A percentile compares a stretch with the other conserved stretches of the same genome.
Conservation (phyloP, 306 rosid species). For the Sophora flavescens region DNA sequence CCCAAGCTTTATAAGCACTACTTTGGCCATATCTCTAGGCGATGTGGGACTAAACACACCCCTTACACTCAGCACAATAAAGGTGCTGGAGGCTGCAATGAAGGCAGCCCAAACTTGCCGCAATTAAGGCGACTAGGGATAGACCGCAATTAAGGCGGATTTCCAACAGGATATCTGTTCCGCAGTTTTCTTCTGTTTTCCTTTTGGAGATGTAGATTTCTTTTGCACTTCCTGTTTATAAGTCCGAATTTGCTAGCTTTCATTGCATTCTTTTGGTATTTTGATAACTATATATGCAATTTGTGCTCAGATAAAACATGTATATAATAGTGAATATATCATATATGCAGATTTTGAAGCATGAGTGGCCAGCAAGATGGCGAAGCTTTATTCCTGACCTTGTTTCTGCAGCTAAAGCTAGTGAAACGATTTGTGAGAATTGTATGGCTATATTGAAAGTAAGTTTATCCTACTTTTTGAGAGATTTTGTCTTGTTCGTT, state of each 20-base stretch:
- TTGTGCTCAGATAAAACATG: background rate
- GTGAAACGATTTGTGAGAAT: slow-evolving; percentile 84
- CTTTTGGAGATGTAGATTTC: slow-evolving; percentile 3
- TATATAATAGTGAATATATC: slow-evolving; percentile 12
- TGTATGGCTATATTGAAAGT: slow-evolving; percentile 71
- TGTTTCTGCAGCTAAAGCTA: slow-evolving; percentile 78
- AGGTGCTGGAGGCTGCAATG: too few species aligned
- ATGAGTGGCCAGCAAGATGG: slow-evolving; percentile 88
- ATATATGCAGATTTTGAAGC: slow-evolving; percentile 80
- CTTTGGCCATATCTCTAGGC: too few species aligned
- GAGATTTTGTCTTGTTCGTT: slow-evolving; percentile 17
- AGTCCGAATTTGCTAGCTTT: background rate
- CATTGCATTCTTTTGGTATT: slow-evolving; percentile 9
- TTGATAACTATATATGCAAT: background rate
- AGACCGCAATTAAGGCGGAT: too few species aligned
- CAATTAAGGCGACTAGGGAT: too few species aligned
- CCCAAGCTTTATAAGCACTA: too few species aligned
- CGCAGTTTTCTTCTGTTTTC: background rate
- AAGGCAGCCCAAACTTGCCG: too few species aligned
- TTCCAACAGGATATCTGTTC: too few species aligned
- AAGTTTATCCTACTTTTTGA: background rate
- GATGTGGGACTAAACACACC: too few species aligned
- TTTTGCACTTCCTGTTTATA: background rate
- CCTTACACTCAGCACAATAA: too few species aligned
- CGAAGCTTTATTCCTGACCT: slow-evolving; percentile 82